Evolutionary conservation across 2,329 filamentous ascomycete genomes (phyloP), one percentile per base, ranked within the genome.

Genomic region (Trichoderma sp.): DNA sequence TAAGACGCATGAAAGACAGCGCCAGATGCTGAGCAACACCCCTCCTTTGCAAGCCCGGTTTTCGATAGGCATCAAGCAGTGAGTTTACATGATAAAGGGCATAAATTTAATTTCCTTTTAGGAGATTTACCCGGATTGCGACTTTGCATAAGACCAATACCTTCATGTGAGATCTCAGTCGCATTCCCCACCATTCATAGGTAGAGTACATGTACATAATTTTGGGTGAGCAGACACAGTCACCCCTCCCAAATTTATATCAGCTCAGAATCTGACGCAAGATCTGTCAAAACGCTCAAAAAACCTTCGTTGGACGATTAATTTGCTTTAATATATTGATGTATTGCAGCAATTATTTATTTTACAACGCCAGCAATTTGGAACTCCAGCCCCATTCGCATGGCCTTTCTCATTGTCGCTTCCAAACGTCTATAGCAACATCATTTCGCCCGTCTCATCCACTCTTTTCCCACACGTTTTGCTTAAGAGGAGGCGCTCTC

Each of bases 401-500:
- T 71, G 63, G 72, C 74, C 74, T 69, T 73, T 69, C 74, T 72
- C 74, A 58, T 67, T 57, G 64, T 74, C 74, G 73, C 74, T 67
- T 76, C 73, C 53, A 74, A 70, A 70, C 73, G 24, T 53, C n/a
- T 73, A 61, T 71, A 30, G 47, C 30, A 47, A 8, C n/a, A 62
- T 32, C 30, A 67, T 36, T 43, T 43, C 62, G 28, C 12, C 47
- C 56, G 6, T 32, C 68, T 39, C 71, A 43, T 73, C 53, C 47
- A 34, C 47, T 64, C 62, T 26, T 21, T 70, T 64, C 39, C 26
- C 57, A 58, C 58, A 64, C 71, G 56, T 58, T 71, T 72, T 68
- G 71, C 74, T 78, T 81, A 82, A 68, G 80, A 79, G 14, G 82
- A 80, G 73, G 83, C 80, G 73, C 79, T 77, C 77, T 84, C 79